Percentiles rank a stretch among this genome's conserved stretches.
Evolutionary conservation across 169 alveolate genomes (phyloP).

Genomic region (Plasmodium cynomolgi): DNA sequence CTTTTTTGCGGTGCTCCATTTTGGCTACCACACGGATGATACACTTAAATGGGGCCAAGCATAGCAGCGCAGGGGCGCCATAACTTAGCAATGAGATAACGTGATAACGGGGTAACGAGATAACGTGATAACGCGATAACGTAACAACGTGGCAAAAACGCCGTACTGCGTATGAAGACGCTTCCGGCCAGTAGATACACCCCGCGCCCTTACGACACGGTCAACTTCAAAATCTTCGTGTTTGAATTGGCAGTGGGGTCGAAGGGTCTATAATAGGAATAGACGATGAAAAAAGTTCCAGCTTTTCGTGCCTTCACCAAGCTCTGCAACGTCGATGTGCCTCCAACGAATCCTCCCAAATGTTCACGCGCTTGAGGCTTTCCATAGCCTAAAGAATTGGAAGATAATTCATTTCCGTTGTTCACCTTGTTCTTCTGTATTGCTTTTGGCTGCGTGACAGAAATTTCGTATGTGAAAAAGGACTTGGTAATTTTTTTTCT

Average conservation of each 20-base stretch:
- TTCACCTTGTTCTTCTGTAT: not conserved
- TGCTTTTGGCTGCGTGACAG: conserved; percentile 37
- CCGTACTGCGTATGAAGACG: not conserved
- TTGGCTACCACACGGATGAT: not conserved
- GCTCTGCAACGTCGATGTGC: conserved; percentile 9
- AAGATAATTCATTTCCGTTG: not conserved
- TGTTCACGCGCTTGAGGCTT: not conserved
- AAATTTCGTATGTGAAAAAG: conserved; percentile 19
- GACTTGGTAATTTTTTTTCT: conserved; percentile 30
- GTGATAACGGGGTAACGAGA: not conserved
- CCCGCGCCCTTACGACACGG: not conserved
- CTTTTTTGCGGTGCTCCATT: not conserved
- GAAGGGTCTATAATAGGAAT: conserved; percentile 59
- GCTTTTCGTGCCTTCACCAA: conserved; percentile 11
- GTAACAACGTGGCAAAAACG: not conserved
- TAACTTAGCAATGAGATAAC: not conserved
- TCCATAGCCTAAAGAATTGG: not conserved
- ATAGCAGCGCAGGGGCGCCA: not conserved
- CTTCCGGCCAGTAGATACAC: not conserved
- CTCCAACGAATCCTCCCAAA: conserved; percentile 23
- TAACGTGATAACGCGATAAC: not conserved
- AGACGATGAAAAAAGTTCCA: conserved; percentile 26
- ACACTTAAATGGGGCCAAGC: not conserved
- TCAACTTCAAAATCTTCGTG: conserved; percentile 27
- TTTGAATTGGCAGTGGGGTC: conserved; percentile 23